Conservation (phyloP, 2,329 filamentous ascomycete genomes). For the Chaetomium strumarium region DNA sequence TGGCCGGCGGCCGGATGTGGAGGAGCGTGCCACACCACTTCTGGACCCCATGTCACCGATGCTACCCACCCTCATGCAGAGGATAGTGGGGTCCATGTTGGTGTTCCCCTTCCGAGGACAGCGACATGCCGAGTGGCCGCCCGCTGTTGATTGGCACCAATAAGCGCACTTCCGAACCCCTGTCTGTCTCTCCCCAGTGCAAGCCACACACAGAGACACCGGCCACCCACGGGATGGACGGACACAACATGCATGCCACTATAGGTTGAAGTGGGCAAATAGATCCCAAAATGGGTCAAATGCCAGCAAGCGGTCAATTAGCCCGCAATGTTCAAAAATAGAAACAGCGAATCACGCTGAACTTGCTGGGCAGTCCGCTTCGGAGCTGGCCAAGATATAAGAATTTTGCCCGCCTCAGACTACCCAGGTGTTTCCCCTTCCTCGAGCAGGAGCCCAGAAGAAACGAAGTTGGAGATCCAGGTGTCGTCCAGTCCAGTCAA, state of each 20-base stretch:
- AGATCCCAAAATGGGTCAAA: slow-evolving; percentile 28
- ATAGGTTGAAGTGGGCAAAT: slow-evolving; percentile 19
- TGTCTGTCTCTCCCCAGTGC: slow-evolving; percentile 18
- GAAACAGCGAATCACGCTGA: slow-evolving; percentile 30
- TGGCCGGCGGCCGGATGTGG: slow-evolving; percentile 23
- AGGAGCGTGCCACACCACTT: slow-evolving; percentile 14
- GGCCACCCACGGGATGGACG: slow-evolving; percentile 14
- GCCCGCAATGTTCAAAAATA: slow-evolving; percentile 39
- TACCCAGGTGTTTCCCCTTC: slow-evolving; percentile 37
- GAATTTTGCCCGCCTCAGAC: slow-evolving; percentile 42
- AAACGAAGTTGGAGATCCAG: slow-evolving; percentile 38
- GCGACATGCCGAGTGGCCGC: slow-evolving; percentile 26
- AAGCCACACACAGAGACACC: slow-evolving; percentile 22
- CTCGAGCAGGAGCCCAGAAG: slow-evolving; percentile 38
- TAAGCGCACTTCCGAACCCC: slow-evolving; percentile 23
- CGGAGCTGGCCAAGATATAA: slow-evolving; percentile 51
- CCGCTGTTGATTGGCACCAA: slow-evolving; percentile 25
- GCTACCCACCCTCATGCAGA: slow-evolving; percentile 16
- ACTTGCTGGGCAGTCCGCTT: slow-evolving; percentile 15
- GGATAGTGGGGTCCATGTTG: slow-evolving; percentile 28
- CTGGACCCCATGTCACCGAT: slow-evolving; percentile 21
- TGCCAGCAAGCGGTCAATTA: slow-evolving; percentile 39
- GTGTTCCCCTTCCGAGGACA: slow-evolving; percentile 26
- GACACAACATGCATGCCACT: slow-evolving; percentile 14
- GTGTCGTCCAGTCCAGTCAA: slow-evolving; percentile 44